Conservation (phyloP, 495 filamentous ascomycete genomes). For the Amphirosellinia nigrospora region DNA sequence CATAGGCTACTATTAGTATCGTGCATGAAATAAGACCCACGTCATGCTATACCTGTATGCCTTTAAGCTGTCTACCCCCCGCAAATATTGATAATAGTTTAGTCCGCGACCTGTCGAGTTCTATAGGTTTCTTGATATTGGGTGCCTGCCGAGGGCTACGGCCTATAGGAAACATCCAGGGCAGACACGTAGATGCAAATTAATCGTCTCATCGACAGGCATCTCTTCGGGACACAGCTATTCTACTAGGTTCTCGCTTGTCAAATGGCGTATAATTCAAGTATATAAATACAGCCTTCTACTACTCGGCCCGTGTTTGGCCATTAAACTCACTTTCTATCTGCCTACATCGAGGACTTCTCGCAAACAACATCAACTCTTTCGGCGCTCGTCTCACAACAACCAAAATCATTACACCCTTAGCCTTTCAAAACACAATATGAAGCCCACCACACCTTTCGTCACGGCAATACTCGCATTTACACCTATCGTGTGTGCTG, state of each 20-base stretch:
- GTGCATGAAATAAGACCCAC: background rate
- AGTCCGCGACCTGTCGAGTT: background rate
- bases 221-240: background rate
- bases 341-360: background rate
- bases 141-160: background rate
- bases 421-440: background rate
- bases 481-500: slow-evolving; percentile 33
- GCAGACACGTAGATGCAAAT: background rate
- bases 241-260: background rate
- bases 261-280: background rate
- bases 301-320: background rate
- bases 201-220: background rate
- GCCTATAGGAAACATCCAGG: background rate
- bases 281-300: background rate
- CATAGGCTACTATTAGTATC: background rate
- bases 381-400: background rate
- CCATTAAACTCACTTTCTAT: background rate
- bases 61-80: background rate
- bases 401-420: background rate
- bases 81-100: background rate
- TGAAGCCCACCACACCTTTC: slow-evolving; percentile 22
- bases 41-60: background rate
- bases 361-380: background rate
- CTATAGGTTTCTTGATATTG: background rate
- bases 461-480: slow-evolving; percentile 14